These are phyloP conservation scores for Paecilomyces variotii DNA, from an alignment of 2,329 filamentous ascomycete genomes.

Conservation along the genomic window DNA sequence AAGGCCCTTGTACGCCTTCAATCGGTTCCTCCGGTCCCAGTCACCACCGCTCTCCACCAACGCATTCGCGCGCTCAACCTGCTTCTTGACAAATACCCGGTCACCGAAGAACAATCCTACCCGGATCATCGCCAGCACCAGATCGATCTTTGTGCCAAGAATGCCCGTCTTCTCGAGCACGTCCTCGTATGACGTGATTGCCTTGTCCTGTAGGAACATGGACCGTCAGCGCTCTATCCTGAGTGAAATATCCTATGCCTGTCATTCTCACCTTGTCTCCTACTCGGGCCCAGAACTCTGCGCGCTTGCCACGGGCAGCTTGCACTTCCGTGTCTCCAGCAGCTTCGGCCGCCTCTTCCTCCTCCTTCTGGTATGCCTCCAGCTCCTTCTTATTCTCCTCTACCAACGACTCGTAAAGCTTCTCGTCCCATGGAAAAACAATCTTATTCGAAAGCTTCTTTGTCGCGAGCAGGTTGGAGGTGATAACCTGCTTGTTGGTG, in stretches of 20 bases:
- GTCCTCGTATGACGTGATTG: slow-evolving; percentile 83
- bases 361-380: slow-evolving; percentile 70
- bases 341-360: slow-evolving; percentile 91
- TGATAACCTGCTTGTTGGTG: slow-evolving; percentile 43
- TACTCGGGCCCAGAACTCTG: slow-evolving; percentile 91
- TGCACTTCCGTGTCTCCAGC: slow-evolving; percentile 93
- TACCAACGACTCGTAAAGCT: slow-evolving; percentile 68
- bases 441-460: slow-evolving; percentile 57
- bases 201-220: slow-evolving; percentile 63
- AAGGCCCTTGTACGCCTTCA: slow-evolving; percentile 97
- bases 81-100: slow-evolving; percentile 85
- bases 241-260: background rate
- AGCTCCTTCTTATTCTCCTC: slow-evolving; percentile 72
- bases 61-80: slow-evolving; percentile 78
- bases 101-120: slow-evolving; percentile 95
- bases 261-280: slow-evolving; percentile 74
- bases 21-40: slow-evolving; percentile 94
- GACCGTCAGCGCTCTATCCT: background rate
- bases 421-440: slow-evolving; percentile 83
- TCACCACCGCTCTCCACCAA: slow-evolving; percentile 93
- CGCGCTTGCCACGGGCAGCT: slow-evolving; percentile 85
- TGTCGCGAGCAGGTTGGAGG: slow-evolving; percentile 67
- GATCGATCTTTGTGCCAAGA: slow-evolving; percentile 92
- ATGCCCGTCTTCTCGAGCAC: slow-evolving; percentile 97
- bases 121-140: slow-evolving; percentile 92